These are phyloP conservation scores for Acanthamoeba sp. DNA, from an alignment of 208 protist species.

Conservation along the genomic window DNA sequence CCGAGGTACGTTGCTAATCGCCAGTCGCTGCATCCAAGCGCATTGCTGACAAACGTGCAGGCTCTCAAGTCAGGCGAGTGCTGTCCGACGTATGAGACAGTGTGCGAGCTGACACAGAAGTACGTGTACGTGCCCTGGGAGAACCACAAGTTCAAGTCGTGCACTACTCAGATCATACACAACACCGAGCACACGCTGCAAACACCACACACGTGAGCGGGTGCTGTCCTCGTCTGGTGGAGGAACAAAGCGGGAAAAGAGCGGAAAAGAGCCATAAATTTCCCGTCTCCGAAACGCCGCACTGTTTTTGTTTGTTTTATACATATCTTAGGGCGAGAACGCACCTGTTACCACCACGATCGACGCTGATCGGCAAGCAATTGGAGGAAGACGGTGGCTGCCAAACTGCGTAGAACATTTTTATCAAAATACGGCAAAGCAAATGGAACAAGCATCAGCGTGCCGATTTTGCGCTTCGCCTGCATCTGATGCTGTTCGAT, in stretches of 20 bases:
- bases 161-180: neutral
- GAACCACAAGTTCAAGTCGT: conserved; percentile 42
- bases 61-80: conserved; percentile 1
- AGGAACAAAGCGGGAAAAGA: conserved; percentile 10
- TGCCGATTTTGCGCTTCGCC: neutral
- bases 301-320: neutral
- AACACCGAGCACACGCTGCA: neutral
- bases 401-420: no score
- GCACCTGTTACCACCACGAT: no score
- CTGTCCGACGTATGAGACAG: neutral
- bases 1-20: conserved; percentile 8
- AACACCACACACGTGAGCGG: neutral
- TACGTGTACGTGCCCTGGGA: conserved; percentile 39
- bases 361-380: no score
- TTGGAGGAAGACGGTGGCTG: no score
- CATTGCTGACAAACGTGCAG: neutral
- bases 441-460: neutral
- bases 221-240: no score
- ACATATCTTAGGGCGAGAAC: no score
- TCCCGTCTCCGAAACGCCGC: neutral
- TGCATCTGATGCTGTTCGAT: neutral
- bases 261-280: neutral
- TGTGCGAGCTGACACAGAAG: neutral
- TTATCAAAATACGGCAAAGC: no score
- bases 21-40: neutral